Conservation (phyloP, 768 basidiomycete species). For the Rhodocollybia butyracea region DNA sequence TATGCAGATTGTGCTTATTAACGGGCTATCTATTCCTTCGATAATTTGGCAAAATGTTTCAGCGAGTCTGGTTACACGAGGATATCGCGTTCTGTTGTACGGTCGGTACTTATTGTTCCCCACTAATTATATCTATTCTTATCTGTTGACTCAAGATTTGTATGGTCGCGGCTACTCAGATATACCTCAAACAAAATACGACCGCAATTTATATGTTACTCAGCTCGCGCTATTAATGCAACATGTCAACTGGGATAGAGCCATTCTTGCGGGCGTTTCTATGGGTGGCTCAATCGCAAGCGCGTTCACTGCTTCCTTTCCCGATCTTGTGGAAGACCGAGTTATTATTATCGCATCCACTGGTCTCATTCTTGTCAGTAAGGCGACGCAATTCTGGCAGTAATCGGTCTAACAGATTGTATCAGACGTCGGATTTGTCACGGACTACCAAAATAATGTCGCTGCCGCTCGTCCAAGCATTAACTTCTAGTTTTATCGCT, state of each 20-base stretch:
- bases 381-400: background rate
- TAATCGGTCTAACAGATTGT: background rate
- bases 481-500: constrained; percentile 60
- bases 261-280: constrained; percentile 65
- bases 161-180: constrained; percentile 85
- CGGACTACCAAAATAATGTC: constrained; percentile 78
- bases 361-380: constrained; percentile 62
- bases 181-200: constrained; percentile 68
- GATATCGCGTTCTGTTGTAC: constrained; percentile 74
- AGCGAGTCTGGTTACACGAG: constrained; percentile 55
- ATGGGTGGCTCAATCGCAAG: constrained; percentile 68
- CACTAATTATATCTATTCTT: background rate
- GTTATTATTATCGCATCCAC: constrained; percentile 67
- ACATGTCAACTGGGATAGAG: constrained; percentile 67
- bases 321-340: constrained; percentile 63
- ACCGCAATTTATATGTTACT: constrained; percentile 60
- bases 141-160: constrained; percentile 46
- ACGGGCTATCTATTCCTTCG: constrained; percentile 74
- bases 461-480: constrained; percentile 64
- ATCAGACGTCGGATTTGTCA: constrained; percentile 62
- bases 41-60: constrained; percentile 78
- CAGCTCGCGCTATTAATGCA: constrained; percentile 86
- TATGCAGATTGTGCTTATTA: constrained; percentile 67
- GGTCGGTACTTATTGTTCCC: constrained; percentile 36
- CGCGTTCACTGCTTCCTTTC: constrained; percentile 69